phyloP scores from a whole-genome alignment of 768 basidiomycete species.

The Serpula lacrymans region DNA sequence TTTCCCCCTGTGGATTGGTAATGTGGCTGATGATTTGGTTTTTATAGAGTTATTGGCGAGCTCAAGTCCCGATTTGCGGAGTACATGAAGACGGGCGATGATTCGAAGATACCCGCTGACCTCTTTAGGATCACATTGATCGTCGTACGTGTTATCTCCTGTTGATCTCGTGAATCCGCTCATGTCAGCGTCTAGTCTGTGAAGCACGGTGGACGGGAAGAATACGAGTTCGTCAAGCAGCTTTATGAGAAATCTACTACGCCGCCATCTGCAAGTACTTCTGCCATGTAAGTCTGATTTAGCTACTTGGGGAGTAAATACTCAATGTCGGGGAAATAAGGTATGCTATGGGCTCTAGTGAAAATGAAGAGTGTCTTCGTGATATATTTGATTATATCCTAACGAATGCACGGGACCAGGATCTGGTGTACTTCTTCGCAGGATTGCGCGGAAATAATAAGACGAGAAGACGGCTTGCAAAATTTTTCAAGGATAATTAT shows the following conservation, averaged over 20 bases:
- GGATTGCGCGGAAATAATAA: slow-evolving; percentile 55
- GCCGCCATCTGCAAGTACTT: slow-evolving; percentile 59
- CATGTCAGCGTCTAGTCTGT: slow-evolving; percentile 49
- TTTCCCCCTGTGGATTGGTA: background rate
- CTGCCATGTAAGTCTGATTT: slow-evolving; percentile 55
- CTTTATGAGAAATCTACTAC: slow-evolving; percentile 73
- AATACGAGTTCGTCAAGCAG: slow-evolving; percentile 69
- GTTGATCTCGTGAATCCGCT: slow-evolving; percentile 1
- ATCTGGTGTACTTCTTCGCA: slow-evolving; percentile 60
- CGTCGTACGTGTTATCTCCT: slow-evolving; percentile 37
- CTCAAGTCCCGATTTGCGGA: slow-evolving; percentile 66
- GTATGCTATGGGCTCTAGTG: slow-evolving; percentile 58
- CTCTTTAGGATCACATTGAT: slow-evolving; percentile 55
- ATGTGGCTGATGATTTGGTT: slow-evolving; percentile 1
- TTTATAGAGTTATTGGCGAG: slow-evolving; percentile 66
- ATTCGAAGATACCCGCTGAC: slow-evolving; percentile 78
- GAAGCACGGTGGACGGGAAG: slow-evolving; percentile 64
- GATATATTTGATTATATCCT: slow-evolving; percentile 63
- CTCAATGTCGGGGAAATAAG: slow-evolving; percentile 32
- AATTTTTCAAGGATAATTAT: slow-evolving; percentile 71
- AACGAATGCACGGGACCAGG: slow-evolving; percentile 53
- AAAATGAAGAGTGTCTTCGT: slow-evolving; percentile 52
- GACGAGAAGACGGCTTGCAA: slow-evolving; percentile 49
- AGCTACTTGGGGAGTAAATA: background rate
- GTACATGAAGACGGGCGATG: slow-evolving; percentile 70